Evolutionary conservation across 306 rosid genomes (phyloP).

Genomic region (Urtica urens): DNA sequence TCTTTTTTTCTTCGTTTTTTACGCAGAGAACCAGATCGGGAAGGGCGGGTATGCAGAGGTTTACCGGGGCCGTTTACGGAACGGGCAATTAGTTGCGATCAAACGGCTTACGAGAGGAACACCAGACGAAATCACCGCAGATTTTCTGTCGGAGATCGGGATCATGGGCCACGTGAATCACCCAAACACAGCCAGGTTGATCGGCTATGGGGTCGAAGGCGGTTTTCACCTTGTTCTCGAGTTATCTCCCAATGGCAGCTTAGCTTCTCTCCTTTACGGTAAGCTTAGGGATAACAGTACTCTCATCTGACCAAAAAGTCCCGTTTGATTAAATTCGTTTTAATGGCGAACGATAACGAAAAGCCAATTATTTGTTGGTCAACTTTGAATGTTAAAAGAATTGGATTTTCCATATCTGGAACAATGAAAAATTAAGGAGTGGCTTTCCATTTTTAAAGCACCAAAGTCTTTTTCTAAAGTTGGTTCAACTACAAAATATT

Average conservation of each 20-base stretch:
- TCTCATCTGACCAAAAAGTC: too few relatives aligned
- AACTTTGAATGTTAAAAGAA: too few relatives aligned
- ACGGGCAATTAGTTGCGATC: constrained; percentile 64
- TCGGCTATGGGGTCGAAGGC: constrained; percentile 93
- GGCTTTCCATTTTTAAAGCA: too few relatives aligned
- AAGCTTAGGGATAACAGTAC: background rate
- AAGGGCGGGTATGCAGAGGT: constrained; percentile 98
- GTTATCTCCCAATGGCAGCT: constrained; percentile 76
- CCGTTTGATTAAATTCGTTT: too few relatives aligned
- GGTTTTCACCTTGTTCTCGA: constrained; percentile 89
- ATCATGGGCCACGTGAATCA: constrained; percentile 88
- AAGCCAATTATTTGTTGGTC: too few relatives aligned
- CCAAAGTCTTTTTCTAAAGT: too few relatives aligned
- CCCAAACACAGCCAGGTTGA: constrained; percentile 71
- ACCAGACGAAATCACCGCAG: constrained; percentile 60
- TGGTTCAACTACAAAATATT: too few relatives aligned
- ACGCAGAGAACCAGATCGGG: constrained; percentile 77
- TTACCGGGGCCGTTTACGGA: constrained; percentile 67
- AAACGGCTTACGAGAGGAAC: constrained; percentile 65
- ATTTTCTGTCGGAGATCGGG: constrained; percentile 80
- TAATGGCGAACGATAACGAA: too few relatives aligned
- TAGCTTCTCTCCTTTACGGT: constrained; percentile 83
- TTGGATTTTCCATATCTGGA: too few relatives aligned
- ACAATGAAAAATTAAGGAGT: too few relatives aligned
- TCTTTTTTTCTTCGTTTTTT: constrained; percentile 11